phyloP scores from a whole-genome alignment of 345 rosid species.

The Ricinus communis region DNA sequence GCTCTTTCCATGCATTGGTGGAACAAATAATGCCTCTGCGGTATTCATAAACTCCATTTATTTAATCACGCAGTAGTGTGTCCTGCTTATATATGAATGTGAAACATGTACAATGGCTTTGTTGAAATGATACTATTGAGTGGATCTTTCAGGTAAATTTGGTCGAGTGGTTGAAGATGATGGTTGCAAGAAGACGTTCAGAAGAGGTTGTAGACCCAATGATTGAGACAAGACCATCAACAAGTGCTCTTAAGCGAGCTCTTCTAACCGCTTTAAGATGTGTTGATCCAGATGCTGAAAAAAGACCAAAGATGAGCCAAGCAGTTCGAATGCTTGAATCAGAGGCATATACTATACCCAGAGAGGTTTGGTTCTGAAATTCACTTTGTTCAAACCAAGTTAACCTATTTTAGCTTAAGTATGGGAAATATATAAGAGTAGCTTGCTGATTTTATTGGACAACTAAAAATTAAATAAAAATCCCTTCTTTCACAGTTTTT shows the following conservation, averaged over 20 bases:
- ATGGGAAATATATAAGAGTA: neutral
- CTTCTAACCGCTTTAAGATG: slow-evolving; percentile 94
- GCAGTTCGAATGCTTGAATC: slow-evolving; percentile 93
- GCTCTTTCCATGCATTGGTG: neutral
- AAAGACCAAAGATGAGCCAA: slow-evolving; percentile 97
- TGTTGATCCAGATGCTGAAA: slow-evolving; percentile 89
- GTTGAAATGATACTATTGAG: slow-evolving; percentile 17
- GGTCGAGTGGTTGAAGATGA: slow-evolving; percentile 95
- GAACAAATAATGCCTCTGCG: neutral
- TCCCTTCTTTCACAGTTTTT: too few relatives aligned
- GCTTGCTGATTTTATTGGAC: neutral
- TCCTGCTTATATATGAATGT: neutral
- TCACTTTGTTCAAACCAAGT: slow-evolving; percentile 1
- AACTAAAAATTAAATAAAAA: too few relatives aligned
- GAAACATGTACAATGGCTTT: neutral
- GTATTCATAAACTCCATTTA: neutral
- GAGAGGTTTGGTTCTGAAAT: slow-evolving; percentile 60
- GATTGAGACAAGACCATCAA: slow-evolving; percentile 70
- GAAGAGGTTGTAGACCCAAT: slow-evolving; percentile 86
- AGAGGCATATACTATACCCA: slow-evolving; percentile 80
- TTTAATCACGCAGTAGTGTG: neutral
- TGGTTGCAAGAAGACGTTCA: slow-evolving; percentile 79
- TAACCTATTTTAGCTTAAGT: neutral
- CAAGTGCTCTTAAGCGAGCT: slow-evolving; percentile 84
- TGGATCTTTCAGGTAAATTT: slow-evolving; percentile 65